A percentile compares a stretch with the other conserved stretches of the same genome.
Conservation (phyloP, 164 flowering plant species). For the Magnolia kwangsiensis region DNA sequence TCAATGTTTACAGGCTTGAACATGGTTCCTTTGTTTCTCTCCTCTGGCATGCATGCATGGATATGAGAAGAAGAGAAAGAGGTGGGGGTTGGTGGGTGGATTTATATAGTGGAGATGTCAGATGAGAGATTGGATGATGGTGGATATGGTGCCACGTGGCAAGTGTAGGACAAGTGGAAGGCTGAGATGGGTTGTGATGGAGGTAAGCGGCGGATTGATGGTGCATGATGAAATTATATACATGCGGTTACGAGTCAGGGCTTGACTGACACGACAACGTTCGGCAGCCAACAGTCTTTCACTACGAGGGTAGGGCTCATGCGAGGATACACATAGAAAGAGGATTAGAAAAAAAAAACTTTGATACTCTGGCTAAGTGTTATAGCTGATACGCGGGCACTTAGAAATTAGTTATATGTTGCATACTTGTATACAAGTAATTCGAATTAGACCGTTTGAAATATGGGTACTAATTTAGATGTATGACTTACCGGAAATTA, state of each 20-base stretch:
- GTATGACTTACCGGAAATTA: no score
- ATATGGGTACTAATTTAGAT: no score
- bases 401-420: no score
- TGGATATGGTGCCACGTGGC: not conserved
- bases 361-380: not conserved
- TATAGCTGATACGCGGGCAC: not conserved
- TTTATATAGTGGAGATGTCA: not conserved
- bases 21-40: constrained; percentile 14
- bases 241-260: constrained; percentile 4
- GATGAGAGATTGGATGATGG: not conserved
- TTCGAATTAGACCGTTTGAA: no score
- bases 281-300: not conserved
- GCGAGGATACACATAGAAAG: constrained; percentile 5
- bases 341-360: not conserved
- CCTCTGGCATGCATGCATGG: not conserved
- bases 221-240: not conserved
- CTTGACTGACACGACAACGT: constrained; percentile 3
- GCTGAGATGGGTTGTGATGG: not conserved
- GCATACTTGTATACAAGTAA: no score
- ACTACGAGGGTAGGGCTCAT: not conserved
- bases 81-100: not conserved
- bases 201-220: not conserved
- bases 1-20: constrained; percentile 54
- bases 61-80: not conserved
- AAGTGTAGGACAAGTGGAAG: not conserved